Base-by-base conservation (phyloP, 2,329 filamentous ascomycete genomes). In the Phialemoniopsis sp. region DNA sequence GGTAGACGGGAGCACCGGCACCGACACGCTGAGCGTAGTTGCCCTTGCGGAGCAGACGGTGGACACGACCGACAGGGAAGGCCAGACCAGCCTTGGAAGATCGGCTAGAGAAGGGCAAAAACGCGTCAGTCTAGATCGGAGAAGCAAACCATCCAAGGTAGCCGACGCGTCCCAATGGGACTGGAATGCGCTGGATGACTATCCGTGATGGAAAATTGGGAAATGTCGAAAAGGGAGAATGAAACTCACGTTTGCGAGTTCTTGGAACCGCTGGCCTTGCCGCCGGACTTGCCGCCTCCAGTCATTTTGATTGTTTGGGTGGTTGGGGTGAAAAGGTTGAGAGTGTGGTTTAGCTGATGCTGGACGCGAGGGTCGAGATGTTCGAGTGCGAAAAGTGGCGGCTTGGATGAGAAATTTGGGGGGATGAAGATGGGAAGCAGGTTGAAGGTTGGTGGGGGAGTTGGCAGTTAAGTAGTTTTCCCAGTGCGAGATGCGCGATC, bases 21-120 rank as follows among this genome's bases (percentile, higher is more conserved):
- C 91, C 91, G 60, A 97, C 91, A 82, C 91, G 93, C 81, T 97
- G 91, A 59, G 91, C 91, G 67, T 98, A 98, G 87, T 97, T 96
- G 66, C 91, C 91, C 82, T 96, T 97, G 74, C 93, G 85, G 60
- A 97, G 81, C 44, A 96, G 88, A 89, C 91, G 89, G 77, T 97
- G 91, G 58, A 97, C 91, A 95, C 91, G 91, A 72, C 91, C 91
- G 62, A 97, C 91, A 49, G 91, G 91, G 82, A 97, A 97, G 54
- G 93, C 93, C 62, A 98, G 86, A 81, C 93, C 93, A 51, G 93
- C 93, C 84, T 98, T 97, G 68, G 93, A 96, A 51, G 93, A 98
- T 73, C 93, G 93, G 51, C 93, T 98, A 50, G 34, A 47, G n/a
- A 47, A 42, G 36, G 18, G 13, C 36, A 40, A 36, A 42, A 29